Evolutionary conservation across 2,329 filamentous ascomycete genomes (phyloP).

Genomic region (Cladophialophora exuberans): DNA sequence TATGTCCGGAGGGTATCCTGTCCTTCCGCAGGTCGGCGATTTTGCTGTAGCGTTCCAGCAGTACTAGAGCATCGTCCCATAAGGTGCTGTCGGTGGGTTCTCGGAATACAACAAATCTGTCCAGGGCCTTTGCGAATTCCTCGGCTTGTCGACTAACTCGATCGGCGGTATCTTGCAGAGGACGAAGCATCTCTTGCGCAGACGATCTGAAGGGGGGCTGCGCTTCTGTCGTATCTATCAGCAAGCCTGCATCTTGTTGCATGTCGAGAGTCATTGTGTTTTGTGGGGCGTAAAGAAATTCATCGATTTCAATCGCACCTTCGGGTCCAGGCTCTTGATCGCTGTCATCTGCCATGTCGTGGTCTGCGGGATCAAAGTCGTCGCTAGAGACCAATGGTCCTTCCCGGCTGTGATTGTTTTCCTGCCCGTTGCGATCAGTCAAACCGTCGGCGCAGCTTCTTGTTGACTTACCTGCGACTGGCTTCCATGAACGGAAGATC

Average conservation of each 20-base stretch:
- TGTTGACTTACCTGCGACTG: conserved; percentile 18
- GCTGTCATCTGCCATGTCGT: conserved; percentile 37
- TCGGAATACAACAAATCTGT: conserved; percentile 63
- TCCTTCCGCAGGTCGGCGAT: conserved; percentile 53
- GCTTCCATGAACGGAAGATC: conserved; percentile 36
- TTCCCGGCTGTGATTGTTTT: neutral
- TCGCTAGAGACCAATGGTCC: conserved; percentile 19
- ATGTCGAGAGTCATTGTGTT: neutral
- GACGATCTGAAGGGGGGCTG: conserved; percentile 27
- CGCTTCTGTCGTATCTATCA: conserved; percentile 30
- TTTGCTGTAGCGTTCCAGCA: conserved; percentile 67
- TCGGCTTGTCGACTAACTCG: conserved; percentile 81
- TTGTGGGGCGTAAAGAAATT: neutral
- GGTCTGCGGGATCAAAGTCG: conserved; percentile 30
- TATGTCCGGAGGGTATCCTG: conserved; percentile 30
- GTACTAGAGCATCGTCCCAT: conserved; percentile 67
- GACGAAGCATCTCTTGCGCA: conserved; percentile 58
- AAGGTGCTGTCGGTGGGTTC: conserved; percentile 41
- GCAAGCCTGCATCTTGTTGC: conserved; percentile 34
- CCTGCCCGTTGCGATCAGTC: conserved; percentile 4
- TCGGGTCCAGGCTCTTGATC: conserved; percentile 36
- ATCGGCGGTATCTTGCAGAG: conserved; percentile 67
- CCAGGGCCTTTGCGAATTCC: conserved; percentile 79
- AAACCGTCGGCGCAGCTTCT: neutral
- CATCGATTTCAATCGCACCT: conserved; percentile 20